Evolutionary conservation across 345 rosid genomes (phyloP).

Genomic region (Ceriops zippeliana): DNA sequence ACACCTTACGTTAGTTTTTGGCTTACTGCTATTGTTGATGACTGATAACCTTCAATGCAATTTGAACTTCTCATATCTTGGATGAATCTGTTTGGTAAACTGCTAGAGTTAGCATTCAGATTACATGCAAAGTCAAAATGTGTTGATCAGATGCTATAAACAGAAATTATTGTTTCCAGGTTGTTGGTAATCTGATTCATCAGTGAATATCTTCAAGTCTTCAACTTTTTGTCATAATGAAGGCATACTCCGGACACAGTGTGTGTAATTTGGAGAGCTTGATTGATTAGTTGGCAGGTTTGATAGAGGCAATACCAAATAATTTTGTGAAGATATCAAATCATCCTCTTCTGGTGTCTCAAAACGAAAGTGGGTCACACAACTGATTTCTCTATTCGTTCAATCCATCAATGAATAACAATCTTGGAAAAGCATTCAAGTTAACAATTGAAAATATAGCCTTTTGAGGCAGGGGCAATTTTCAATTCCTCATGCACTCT

Average conservation of each 20-base stretch:
- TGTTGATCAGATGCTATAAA: background rate
- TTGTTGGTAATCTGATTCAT: background rate
- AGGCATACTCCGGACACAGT: background rate
- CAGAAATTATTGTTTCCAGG: background rate
- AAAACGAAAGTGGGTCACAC: background rate
- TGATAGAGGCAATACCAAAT: background rate
- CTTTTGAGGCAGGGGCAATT: background rate
- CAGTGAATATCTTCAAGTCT: background rate
- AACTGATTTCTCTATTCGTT: background rate
- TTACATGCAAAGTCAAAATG: background rate
- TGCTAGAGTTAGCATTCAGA: background rate
- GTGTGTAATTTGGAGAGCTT: background rate
- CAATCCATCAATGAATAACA: background rate
- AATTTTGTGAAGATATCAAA: too few species aligned
- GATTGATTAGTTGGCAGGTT: background rate
- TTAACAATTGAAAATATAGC: background rate
- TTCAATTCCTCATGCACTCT: background rate
- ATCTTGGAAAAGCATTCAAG: background rate
- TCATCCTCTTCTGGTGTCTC: background rate
- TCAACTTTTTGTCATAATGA: background rate
- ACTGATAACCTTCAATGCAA: background rate
- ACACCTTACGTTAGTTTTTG: constrained; percentile 1
- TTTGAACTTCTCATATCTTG: background rate
- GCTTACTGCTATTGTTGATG: background rate
- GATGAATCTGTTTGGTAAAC: background rate